Evolutionary conservation across 257 asterid species (phyloP).

Genomic region (Striga asiatica): DNA sequence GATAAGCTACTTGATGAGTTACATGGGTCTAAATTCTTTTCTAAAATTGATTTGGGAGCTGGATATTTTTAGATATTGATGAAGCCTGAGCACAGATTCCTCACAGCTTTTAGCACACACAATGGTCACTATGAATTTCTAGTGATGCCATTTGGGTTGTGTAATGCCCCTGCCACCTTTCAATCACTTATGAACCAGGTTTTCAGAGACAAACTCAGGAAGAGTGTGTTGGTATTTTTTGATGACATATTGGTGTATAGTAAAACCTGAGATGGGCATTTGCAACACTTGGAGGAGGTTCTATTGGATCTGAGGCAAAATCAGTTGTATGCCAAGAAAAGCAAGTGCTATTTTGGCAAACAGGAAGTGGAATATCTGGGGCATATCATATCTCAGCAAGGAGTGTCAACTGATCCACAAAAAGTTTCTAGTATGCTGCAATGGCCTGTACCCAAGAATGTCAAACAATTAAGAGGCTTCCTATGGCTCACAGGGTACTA

Average conservation of each 20-base stretch:
- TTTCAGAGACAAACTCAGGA: background rate
- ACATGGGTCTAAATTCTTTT: background rate
- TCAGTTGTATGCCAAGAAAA: background rate
- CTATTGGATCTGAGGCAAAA: background rate
- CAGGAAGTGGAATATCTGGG: background rate
- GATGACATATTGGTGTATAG: background rate
- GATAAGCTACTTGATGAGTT: constrained; percentile 8
- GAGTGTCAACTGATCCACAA: background rate
- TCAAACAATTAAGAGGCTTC: background rate
- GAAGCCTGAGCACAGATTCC: background rate
- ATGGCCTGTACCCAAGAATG: background rate
- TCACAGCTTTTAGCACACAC: background rate
- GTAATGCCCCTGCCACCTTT: constrained; percentile 10
- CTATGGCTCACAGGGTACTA: background rate
- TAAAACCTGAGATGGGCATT: background rate
- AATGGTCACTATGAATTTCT: background rate
- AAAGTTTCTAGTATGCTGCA: background rate
- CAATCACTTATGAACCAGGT: constrained; percentile 1
- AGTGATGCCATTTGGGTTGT: constrained; percentile 4
- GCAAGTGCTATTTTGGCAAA: background rate
- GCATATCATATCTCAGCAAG: background rate
- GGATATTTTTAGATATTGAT: constrained; percentile 11
- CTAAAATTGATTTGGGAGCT: constrained; percentile 1
- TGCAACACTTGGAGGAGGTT: background rate
- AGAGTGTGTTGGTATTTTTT: background rate